Percentiles rank a stretch among this genome's conserved stretches.
These are phyloP conservation scores for Aspergillus fijiensis DNA, from an alignment of 2,329 filamentous ascomycete genomes.

Conservation along the genomic window DNA sequence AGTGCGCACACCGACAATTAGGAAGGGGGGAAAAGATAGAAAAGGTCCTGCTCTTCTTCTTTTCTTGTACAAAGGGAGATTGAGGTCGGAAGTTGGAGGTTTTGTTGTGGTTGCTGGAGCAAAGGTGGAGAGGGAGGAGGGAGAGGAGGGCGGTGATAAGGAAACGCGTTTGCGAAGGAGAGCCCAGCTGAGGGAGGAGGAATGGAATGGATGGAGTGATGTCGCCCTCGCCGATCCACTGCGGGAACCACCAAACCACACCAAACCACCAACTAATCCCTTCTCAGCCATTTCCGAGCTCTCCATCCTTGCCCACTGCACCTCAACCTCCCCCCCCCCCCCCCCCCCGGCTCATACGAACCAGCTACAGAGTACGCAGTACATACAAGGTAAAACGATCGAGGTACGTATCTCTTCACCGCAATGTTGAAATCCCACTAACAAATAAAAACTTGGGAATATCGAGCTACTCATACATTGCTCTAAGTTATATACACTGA, in stretches of 20 bases:
- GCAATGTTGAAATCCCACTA: not conserved
- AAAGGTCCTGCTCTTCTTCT: slow-evolving; percentile 20
- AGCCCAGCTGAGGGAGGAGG: not conserved
- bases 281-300: too few relatives aligned
- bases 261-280: not conserved
- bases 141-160: not conserved
- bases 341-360: not conserved
- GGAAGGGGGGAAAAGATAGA: not conserved
- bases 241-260: not conserved
- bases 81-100: not conserved
- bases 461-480: too few relatives aligned
- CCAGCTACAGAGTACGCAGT: not conserved
- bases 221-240: not conserved
- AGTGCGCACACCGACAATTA: not conserved
- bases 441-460: too few relatives aligned
- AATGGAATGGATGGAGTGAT: not conserved
- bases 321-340: too few relatives aligned
- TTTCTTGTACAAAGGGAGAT: not conserved
- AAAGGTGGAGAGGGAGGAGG: not conserved
- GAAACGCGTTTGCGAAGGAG: not conserved
- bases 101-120: slow-evolving; percentile 6
- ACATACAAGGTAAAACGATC: not conserved
- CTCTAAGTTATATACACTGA: not conserved
- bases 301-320: too few relatives aligned
- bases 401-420: not conserved